Evolutionary conservation across 495 filamentous ascomycete genomes (phyloP).

Genomic region (Bombardia bombarda): DNA sequence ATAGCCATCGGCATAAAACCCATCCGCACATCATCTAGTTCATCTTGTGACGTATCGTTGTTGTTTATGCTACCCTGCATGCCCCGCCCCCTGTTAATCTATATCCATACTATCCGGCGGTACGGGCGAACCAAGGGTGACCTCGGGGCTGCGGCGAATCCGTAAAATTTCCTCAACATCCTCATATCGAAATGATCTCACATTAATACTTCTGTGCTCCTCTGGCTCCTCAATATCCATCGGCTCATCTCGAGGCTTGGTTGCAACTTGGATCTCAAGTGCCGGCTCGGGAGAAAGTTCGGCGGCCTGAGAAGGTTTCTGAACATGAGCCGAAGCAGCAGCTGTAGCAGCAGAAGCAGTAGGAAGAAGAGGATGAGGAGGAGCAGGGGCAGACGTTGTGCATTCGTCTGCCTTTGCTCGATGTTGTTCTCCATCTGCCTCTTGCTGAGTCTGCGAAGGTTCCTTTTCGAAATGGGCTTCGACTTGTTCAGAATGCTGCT

Average conservation of each 20-base stretch:
- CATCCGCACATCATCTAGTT: background rate
- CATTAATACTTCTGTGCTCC: background rate
- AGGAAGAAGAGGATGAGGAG: no score
- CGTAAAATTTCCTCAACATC: conserved; percentile 5
- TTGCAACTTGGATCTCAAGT: conserved; percentile 13
- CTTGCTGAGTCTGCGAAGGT: background rate
- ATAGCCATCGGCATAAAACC: background rate
- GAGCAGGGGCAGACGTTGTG: background rate
- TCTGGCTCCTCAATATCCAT: conserved; percentile 14
- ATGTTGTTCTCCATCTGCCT: background rate
- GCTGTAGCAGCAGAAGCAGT: no score
- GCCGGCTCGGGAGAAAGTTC: conserved; percentile 3
- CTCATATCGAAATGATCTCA: background rate
- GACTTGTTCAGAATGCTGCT: background rate
- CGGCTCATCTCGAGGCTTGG: conserved; percentile 1
- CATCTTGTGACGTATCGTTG: no score
- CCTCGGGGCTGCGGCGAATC: conserved; percentile 15
- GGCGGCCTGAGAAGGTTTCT: background rate
- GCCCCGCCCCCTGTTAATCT: conserved; percentile 13
- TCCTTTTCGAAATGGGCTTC: background rate
- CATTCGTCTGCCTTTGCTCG: background rate
- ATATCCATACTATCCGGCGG: conserved; percentile 24
- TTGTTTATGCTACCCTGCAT: background rate
- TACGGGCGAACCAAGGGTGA: conserved; percentile 23
- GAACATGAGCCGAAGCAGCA: background rate